Conservation (phyloP, 495 filamentous ascomycete genomes). For the Friedmanniomyces endolithicus region DNA sequence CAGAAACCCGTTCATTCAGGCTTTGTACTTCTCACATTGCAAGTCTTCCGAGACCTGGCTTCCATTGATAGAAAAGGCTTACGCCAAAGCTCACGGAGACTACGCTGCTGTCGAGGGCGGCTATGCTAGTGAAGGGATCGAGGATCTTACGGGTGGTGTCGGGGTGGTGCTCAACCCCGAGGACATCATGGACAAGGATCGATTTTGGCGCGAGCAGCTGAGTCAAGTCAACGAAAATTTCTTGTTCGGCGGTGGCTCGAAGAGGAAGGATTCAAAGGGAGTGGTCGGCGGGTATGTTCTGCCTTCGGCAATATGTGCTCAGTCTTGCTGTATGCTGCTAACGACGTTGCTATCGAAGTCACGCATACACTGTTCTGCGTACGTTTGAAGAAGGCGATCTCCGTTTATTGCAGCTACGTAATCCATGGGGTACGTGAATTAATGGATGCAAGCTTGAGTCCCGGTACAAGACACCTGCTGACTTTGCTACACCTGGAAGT, state of each 20-base stretch:
- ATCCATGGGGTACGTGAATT: slow-evolving; percentile 67
- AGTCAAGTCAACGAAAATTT: slow-evolving; percentile 77
- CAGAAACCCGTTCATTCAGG: slow-evolving; percentile 17
- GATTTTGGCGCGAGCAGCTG: slow-evolving; percentile 80
- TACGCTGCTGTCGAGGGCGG: slow-evolving; percentile 78
- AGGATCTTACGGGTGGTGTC: slow-evolving; percentile 87
- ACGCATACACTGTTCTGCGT: slow-evolving; percentile 82
- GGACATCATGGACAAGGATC: slow-evolving; percentile 70
- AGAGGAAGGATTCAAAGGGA: slow-evolving; percentile 50
- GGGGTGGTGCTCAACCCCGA: slow-evolving; percentile 67
- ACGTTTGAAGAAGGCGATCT: slow-evolving; percentile 49
- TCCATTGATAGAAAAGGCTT: slow-evolving; percentile 87
- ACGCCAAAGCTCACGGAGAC: slow-evolving; percentile 89
- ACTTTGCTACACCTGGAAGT: too few species aligned
- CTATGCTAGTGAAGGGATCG: slow-evolving; percentile 72
- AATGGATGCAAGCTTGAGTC: too few species aligned
- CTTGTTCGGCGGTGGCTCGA: slow-evolving; percentile 66
- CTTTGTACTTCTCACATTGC: slow-evolving; percentile 80
- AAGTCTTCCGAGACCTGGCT: slow-evolving; percentile 90
- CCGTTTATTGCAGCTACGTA: slow-evolving; percentile 62
- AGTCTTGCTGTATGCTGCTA: too few species aligned
- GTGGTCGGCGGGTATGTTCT: slow-evolving; percentile 63
- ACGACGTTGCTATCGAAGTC: too few species aligned
- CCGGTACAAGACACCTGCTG: too few species aligned
- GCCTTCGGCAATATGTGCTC: too few species aligned